Percentiles rank a stretch among this genome's conserved stretches.
Evolutionary conservation across 345 rosid genomes (phyloP).

Genomic region (Physaria fendleri): DNA sequence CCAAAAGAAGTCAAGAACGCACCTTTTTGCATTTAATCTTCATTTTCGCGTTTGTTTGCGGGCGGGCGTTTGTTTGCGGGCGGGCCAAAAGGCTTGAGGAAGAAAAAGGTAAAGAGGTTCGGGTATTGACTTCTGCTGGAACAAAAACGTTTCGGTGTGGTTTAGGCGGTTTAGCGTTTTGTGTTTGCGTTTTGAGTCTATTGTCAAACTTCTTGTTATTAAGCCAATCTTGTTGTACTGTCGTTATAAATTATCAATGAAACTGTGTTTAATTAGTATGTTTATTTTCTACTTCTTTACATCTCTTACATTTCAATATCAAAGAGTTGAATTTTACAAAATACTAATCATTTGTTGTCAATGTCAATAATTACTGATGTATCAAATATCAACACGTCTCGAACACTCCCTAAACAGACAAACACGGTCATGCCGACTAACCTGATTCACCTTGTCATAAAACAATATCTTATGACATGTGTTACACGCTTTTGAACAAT

Average conservation of each 20-base stretch:
- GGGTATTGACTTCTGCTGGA: constrained; percentile 72
- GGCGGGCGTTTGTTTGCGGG: too few relatives aligned
- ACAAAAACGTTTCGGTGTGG: neutral
- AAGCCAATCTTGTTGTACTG: neutral
- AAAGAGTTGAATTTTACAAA: neutral
- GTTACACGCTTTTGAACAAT: neutral
- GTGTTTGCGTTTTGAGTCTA: constrained; percentile 6
- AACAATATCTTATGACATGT: constrained; percentile 11
- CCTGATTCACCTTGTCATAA: neutral
- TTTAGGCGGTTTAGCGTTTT: constrained; percentile 18
- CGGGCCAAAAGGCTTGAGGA: constrained; percentile 8
- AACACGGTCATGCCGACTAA: neutral
- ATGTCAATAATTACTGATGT: neutral
- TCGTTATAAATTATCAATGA: neutral
- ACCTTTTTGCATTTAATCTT: constrained; percentile 48
- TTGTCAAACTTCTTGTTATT: constrained; percentile 8
- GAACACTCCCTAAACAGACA: too few relatives aligned
- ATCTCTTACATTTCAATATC: neutral
- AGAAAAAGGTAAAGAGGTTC: constrained; percentile 49
- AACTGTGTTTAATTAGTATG: constrained; percentile 15
- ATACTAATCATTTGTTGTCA: too few relatives aligned
- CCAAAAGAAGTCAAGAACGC: constrained; percentile 84
- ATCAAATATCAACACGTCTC: neutral
- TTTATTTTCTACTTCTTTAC: neutral
- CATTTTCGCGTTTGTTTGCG: constrained; percentile 29